Evolutionary conservation across 2,329 filamentous ascomycete species (phyloP), one percentile per base, ranked within the genome.

Genomic region (Colletotrichum australisinense): DNA sequence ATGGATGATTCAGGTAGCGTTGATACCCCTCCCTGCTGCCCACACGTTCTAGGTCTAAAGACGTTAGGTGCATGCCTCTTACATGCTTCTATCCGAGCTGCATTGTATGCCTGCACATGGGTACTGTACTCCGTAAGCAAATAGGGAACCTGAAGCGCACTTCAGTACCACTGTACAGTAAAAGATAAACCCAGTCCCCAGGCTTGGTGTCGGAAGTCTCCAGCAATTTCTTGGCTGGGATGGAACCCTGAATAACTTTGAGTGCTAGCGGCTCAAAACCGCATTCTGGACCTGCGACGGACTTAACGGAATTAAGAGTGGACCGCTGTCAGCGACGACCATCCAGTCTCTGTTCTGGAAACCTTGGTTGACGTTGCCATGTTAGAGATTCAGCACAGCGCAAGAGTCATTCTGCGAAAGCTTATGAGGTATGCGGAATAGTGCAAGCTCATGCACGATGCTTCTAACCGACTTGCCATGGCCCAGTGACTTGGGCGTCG

Each of bases 241-340:
- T 38, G 58, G 53, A 73, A 64, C 66, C 66, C 66, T 73, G 67
- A 28, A 60, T 26, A 26, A 53, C 14, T 35, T 30, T 26, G 57
- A 19, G 6, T 55, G 42, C 57, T 57, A 49, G 69, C 63, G 57
- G 49, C 46, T 30, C 24, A 42, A 42, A 57, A 38, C 19, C 56
- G 22, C 19, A 4, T 42, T 63, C 69, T 64, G 42, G 66, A 70
- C 55, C 59, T 73, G 70, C 67, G 55, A 35, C 70, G 67, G 70
- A 70, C 53, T 57, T 73, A 70, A 70, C 67, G 70, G 70, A 73
- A 32, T 60, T 46, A 70, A 70, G 16, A 49, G 30, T 59, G 59
- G 59, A n/a, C 14, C 22, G 26, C 22, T 26, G 64, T 22, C 38
- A 55, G 42, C 24, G 55, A 30, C 38, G 16, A 38, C 35, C 55